Evolutionary conservation across 805 yeast genomes (phyloP), one percentile per base, ranked within the genome.

Genomic region (Naumovozyma dairenensis): DNA sequence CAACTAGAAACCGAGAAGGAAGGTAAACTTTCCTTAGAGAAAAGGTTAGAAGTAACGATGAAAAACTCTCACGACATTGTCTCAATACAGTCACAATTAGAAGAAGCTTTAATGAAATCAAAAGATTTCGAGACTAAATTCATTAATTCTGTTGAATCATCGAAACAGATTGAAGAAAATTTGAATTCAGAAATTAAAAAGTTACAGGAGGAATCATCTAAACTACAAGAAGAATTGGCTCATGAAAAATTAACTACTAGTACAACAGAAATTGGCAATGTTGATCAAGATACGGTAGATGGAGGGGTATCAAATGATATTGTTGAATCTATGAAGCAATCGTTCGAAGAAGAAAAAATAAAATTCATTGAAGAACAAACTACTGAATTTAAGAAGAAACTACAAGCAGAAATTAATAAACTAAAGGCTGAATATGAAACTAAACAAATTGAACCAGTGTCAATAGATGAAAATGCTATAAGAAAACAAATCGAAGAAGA

Each of bases 401-500:
- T 52, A 12, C 34, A 15, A 39, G 39, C 19, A 31, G 36, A n/a
- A 32, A 45, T 16, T 42, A 49, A 24, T 42, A 40, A 18, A 42
- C 39, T 28, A 26, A 34, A 25, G 39, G 8, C 15, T 7, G 10
- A 14, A 46, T 46, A 28, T 44, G 14, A 16, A 24, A 6, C 18
- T 16, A 14, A 16, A 22, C 24, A 16, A 19, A 21, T 13, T 3
- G n/a, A 21, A 28, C 6, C n/a, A n/a, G 19, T 15, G 26, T 31
- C 25, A 16, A 18, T 13, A 21, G 12, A 44, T 24, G 34, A 40
- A 6, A 45, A 37, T 9, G 35, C 28, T 10, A 32, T 48, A 22
- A 48, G 46, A 34, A 36, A 37, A 4, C 60, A 63, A 33, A 55
- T 71, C 43, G 66, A 66, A 36, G 53, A 47, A 26, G 62, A 55